phyloP scores from a whole-genome alignment of 2,329 filamentous ascomycete species.

The Dothideomycetes sp. region DNA sequence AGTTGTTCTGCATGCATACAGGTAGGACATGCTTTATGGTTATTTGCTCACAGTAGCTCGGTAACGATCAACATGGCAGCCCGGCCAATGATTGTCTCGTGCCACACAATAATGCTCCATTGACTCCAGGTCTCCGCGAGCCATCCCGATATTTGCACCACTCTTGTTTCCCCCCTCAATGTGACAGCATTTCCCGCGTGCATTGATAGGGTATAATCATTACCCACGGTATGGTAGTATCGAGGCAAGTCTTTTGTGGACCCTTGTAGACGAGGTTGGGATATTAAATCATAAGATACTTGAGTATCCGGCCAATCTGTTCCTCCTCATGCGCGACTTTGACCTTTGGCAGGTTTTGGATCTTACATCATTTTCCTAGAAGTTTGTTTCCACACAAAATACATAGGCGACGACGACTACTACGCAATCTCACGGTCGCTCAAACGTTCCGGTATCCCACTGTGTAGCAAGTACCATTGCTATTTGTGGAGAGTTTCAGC shows the following conservation, averaged over 20 bases:
- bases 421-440: constrained; percentile 9
- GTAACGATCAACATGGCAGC: too few species aligned
- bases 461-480: too few species aligned
- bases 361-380: constrained; percentile 1
- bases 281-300: too few species aligned
- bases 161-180: constrained; percentile 7
- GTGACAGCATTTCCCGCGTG: constrained; percentile 3
- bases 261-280: constrained; percentile 7
- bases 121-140: too few species aligned
- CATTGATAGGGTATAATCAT: neutral
- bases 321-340: too few species aligned
- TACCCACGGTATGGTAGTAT: constrained; percentile 7
- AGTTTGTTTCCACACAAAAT: neutral
- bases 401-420: neutral
- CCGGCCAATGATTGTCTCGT: too few species aligned
- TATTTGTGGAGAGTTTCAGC: too few species aligned
- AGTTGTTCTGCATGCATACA: neutral
- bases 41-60: constrained; percentile 6
- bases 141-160: too few species aligned
- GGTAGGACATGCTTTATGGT: constrained; percentile 4
- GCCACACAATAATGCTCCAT: constrained; percentile 7
- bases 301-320: too few species aligned
- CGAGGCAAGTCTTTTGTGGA: constrained; percentile 1
- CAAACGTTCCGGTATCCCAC: too few species aligned
- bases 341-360: neutral